Conservation (phyloP, 805 yeast species). For the Barnettozyma botsteinii region DNA sequence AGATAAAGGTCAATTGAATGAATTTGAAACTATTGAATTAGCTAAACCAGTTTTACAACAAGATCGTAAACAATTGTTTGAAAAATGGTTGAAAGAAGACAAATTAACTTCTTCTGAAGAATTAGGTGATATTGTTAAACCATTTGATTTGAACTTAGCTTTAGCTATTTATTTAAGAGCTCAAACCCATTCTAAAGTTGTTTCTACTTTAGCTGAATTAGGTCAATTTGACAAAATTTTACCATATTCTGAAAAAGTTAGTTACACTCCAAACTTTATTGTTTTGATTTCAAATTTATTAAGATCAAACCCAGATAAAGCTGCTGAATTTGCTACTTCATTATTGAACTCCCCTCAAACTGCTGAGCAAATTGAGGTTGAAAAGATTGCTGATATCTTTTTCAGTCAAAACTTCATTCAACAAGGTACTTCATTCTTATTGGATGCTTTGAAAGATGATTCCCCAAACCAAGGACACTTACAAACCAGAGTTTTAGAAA, state of each 20-base stretch:
- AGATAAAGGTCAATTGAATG: slow-evolving; percentile 89
- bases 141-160: slow-evolving; percentile 79
- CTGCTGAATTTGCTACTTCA: slow-evolving; percentile 92
- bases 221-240: slow-evolving; percentile 95
- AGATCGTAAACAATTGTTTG: slow-evolving; percentile 87
- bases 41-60: slow-evolving; percentile 95
- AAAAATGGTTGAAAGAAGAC: slow-evolving; percentile 94
- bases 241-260: slow-evolving; percentile 88
- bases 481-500: slow-evolving; percentile 91
- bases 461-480: slow-evolving; percentile 92
- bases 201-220: slow-evolving; percentile 85
- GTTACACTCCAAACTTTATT: slow-evolving; percentile 84
- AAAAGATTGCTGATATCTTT: slow-evolving; percentile 87
- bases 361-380: slow-evolving; percentile 62
- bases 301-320: slow-evolving; percentile 94
- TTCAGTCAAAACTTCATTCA: slow-evolving; percentile 90
- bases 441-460: slow-evolving; percentile 93
- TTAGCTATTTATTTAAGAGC: slow-evolving; percentile 87
- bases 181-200: slow-evolving; percentile 80
- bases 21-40: slow-evolving; percentile 88
- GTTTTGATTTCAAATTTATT: slow-evolving; percentile 85
- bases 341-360: slow-evolving; percentile 61
- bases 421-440: slow-evolving; percentile 95
- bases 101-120: slow-evolving; percentile 94
- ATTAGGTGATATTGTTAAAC: slow-evolving; percentile 92